Conservation (phyloP, 2,329 filamentous ascomycete species). For the Nectriaceae sp. region DNA sequence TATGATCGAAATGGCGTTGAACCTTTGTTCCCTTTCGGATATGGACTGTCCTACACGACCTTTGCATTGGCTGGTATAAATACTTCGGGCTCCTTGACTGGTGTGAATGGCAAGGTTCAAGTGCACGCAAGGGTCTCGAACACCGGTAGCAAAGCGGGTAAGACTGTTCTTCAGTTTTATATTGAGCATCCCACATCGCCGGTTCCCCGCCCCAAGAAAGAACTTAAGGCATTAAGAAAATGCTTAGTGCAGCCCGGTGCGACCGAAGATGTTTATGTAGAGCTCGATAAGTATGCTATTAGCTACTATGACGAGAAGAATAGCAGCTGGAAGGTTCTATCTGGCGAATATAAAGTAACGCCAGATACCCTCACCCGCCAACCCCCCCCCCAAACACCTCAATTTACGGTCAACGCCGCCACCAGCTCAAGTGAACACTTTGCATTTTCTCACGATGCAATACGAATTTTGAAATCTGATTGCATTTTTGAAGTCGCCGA, state of each 20-base stretch:
- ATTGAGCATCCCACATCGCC: not conserved
- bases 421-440: too few relatives aligned
- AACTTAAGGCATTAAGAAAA: constrained; percentile 3
- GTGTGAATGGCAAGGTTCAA: not conserved
- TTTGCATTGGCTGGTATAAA: constrained; percentile 13
- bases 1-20: too few relatives aligned
- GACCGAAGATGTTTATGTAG: not conserved
- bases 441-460: too few relatives aligned
- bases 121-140: not conserved
- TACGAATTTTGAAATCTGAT: too few relatives aligned
- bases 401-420: too few relatives aligned
- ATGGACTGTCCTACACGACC: too few relatives aligned
- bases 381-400: too few relatives aligned
- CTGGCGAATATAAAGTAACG: not conserved
- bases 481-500: too few relatives aligned
- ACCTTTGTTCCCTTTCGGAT: too few relatives aligned
- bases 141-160: not conserved
- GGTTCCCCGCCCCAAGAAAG: not conserved
- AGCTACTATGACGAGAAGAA: not conserved
- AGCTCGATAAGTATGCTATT: constrained; percentile 2
- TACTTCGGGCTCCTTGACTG: constrained; percentile 1
- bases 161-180: constrained; percentile 4
- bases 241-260: not conserved
- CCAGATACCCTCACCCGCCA: too few relatives aligned
- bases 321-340: not conserved